Conservation (phyloP, 495 filamentous ascomycete species). For the Daldinia loculata region DNA sequence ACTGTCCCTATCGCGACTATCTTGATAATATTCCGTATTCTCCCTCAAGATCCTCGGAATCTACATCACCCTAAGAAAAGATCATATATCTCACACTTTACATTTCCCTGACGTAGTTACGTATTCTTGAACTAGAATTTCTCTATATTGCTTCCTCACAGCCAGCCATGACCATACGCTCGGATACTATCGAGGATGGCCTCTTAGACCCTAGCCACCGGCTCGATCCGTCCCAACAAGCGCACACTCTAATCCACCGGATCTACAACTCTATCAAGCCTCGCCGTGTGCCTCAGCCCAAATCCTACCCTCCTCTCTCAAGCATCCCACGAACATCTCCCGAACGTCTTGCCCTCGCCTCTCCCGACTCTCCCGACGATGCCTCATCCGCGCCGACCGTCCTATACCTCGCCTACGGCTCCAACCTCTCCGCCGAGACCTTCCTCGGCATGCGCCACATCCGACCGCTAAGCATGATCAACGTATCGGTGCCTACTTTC, state of each 20-base stretch:
- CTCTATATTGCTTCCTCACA: background rate
- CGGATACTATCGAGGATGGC: slow-evolving; percentile 11
- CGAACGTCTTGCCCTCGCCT: slow-evolving; percentile 42
- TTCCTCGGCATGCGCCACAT: slow-evolving; percentile 81
- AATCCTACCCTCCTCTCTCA: slow-evolving; percentile 24
- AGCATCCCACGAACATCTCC: slow-evolving; percentile 41
- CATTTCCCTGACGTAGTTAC: too few species aligned
- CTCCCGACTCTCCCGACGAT: slow-evolving; percentile 21
- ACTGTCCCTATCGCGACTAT: background rate
- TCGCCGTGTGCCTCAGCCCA: background rate
- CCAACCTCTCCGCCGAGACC: slow-evolving; percentile 79
- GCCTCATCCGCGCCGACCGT: slow-evolving; percentile 58
- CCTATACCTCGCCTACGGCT: slow-evolving; percentile 95
- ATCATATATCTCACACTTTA: too few species aligned
- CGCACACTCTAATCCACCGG: slow-evolving; percentile 20
- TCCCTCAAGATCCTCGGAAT: too few species aligned
- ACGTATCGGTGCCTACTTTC: slow-evolving; percentile 81
- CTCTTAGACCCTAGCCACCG: background rate
- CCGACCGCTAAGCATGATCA: slow-evolving; percentile 76
- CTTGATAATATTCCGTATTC: too few species aligned
- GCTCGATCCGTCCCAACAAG: slow-evolving; percentile 22
- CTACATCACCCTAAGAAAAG: too few species aligned
- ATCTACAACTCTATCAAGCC: slow-evolving; percentile 28
- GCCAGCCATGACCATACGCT: background rate
- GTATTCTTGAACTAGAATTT: too few species aligned